These are phyloP conservation scores for Lactarius psammicola DNA, from an alignment of 768 basidiomycete genomes.

Conservation along the genomic window DNA sequence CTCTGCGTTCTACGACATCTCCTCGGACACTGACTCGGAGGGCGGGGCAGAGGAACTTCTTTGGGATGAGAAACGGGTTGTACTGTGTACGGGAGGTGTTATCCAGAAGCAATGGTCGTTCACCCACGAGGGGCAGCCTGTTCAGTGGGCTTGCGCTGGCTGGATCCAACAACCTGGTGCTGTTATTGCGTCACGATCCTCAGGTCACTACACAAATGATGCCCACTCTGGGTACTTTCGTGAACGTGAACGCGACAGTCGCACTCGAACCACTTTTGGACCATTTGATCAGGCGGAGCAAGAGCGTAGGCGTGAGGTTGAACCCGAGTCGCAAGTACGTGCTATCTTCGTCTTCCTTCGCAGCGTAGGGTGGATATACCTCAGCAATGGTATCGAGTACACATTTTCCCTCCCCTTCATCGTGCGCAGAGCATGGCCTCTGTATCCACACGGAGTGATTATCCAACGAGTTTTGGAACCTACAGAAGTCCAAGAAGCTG, in stretches of 20 bases:
- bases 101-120: slow-evolving; percentile 76
- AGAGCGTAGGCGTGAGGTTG: slow-evolving; percentile 41
- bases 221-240: slow-evolving; percentile 31
- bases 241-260: slow-evolving; percentile 31
- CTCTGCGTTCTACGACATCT: slow-evolving; percentile 9
- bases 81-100: slow-evolving; percentile 64
- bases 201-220: slow-evolving; percentile 35
- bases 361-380: slow-evolving; percentile 67
- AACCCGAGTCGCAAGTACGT: slow-evolving; percentile 45
- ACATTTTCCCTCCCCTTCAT: slow-evolving; percentile 81
- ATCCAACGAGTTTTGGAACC: slow-evolving; percentile 72
- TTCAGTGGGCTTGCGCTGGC: slow-evolving; percentile 81
- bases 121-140: slow-evolving; percentile 61
- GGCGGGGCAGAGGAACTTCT: slow-evolving; percentile 56
- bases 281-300: slow-evolving; percentile 39
- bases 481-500: slow-evolving; percentile 63
- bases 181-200: slow-evolving; percentile 32
- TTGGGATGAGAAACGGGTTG: slow-evolving; percentile 65
- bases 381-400: slow-evolving; percentile 69
- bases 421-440: slow-evolving; percentile 74
- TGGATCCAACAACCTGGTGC: slow-evolving; percentile 55
- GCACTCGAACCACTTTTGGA: slow-evolving; percentile 39
- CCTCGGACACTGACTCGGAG: slow-evolving; percentile 29
- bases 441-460: slow-evolving; percentile 75
- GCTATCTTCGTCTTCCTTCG: slow-evolving; percentile 79